Base-by-base conservation (phyloP, 1,284 basidiomycete species). In the Cryptococcus neoformans region DNA sequence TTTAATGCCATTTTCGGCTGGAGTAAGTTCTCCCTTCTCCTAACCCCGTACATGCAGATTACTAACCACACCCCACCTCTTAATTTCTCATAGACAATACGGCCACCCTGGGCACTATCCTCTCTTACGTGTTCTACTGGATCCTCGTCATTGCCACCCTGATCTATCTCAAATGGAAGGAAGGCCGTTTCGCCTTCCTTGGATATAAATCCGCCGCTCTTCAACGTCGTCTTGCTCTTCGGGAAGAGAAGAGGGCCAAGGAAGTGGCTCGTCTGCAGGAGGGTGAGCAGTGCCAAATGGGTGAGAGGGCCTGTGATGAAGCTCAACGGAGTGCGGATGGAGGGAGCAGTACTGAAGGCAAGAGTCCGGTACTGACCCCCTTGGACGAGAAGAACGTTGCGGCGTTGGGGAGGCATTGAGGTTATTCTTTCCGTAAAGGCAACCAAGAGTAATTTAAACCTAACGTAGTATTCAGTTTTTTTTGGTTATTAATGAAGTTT, bases 41-140 rank as follows among this genome's bases (percentile, higher is more conserved):
- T 38, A 44, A 28, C 28, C 28, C 28, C 28, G 28, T 6, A 34
- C 54, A 54, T n/a, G 21, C 38, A 35, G 35, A 37, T 12, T 35
- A 14, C 34, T 52, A 17, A 47, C 17, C 28, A 10, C 17, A 39
- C 16, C 62, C 28, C 28, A 28, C 28, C 4, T 28, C n/a, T 77
- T 77, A 78, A 72, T 40, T 9, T 36, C 38, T 36, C 35, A 4
- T 35, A 59, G 57, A 76, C 67, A 76, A 77, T 67, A 72, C 62
- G 49, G 78, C 75, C 11, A 74, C 73, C 80, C 83, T 88, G 59
- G 89, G 88, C 11, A 82, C 84, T 1, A 82, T 91, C 39, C 76
- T 91, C 7, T 78, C 83, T 1, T 92, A 91, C 69, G 83, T 88
- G 44, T 85, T 88, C 70, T 91, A 90, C 79, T 92, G 89, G 90